These are phyloP conservation scores for Curvularia eragrostidis DNA, from an alignment of 2,329 filamentous ascomycete genomes.

Conservation along the genomic window DNA sequence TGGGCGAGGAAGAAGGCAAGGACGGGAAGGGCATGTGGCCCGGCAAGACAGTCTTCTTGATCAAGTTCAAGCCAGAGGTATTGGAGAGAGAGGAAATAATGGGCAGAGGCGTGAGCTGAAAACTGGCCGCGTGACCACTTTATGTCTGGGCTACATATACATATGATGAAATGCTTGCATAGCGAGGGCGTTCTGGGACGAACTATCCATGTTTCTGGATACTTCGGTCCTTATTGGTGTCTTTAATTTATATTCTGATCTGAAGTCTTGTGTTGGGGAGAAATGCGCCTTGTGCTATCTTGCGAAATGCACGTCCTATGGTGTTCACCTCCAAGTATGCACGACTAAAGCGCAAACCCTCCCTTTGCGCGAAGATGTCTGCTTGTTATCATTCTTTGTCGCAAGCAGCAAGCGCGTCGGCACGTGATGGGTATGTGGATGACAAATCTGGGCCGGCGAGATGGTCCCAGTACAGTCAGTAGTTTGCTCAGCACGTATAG, in stretches of 20 bases:
- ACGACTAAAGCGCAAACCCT: background rate
- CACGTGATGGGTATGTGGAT: constrained; percentile 22
- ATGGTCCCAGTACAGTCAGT: constrained; percentile 6
- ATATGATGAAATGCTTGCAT: constrained; percentile 13
- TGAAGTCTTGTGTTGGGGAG: background rate
- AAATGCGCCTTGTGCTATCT: background rate
- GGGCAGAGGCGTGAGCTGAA: constrained; percentile 61
- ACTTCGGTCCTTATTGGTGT: background rate
- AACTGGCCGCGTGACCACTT: background rate
- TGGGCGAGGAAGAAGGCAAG: constrained; percentile 59
- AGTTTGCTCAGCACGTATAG: constrained; percentile 15
- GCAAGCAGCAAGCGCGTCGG: constrained; percentile 9
- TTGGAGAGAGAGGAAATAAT: constrained; percentile 88
- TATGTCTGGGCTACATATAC: background rate
- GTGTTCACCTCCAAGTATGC: background rate
- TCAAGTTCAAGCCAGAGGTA: constrained; percentile 91
- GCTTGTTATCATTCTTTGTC: constrained; percentile 9
- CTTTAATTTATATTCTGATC: background rate
- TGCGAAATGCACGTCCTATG: background rate
- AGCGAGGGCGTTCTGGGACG: constrained; percentile 25
- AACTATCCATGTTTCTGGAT: background rate
- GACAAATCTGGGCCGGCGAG: constrained; percentile 30
- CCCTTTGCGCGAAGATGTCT: background rate
- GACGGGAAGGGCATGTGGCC: constrained; percentile 76
- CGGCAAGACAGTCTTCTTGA: constrained; percentile 91